A percentile compares a stretch with the other conserved stretches of the same genome.
Evolutionary conservation across 768 basidiomycete species (phyloP).

Genomic region (Termitomyces sp.): DNA sequence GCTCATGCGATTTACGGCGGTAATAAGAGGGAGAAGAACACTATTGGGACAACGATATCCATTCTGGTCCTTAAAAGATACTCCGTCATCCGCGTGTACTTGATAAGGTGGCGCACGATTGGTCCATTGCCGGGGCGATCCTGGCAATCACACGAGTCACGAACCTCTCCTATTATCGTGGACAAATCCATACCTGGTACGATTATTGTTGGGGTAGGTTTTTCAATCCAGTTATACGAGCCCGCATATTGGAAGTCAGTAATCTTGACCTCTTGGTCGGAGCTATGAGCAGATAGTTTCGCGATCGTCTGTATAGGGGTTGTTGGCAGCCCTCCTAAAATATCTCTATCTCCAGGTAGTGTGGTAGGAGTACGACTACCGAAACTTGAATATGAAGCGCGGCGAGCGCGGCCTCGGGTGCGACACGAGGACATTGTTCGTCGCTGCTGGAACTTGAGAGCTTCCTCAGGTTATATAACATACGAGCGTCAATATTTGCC

Average conservation of each 20-base stretch:
- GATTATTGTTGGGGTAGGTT: constrained; percentile 42
- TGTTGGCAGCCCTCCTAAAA: constrained; percentile 32
- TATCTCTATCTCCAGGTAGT: constrained; percentile 23
- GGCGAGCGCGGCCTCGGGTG: constrained; percentile 1
- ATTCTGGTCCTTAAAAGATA: constrained; percentile 56
- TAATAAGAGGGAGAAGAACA: constrained; percentile 52
- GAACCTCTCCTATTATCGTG: neutral
- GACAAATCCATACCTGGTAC: constrained; percentile 39
- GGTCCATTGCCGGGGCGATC: constrained; percentile 50
- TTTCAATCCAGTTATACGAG: constrained; percentile 54
- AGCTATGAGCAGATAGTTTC: constrained; percentile 13
- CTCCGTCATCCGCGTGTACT: constrained; percentile 52
- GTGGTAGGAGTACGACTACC: neutral
- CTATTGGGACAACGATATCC: constrained; percentile 36
- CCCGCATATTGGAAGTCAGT: constrained; percentile 36
- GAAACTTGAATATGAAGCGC: neutral
- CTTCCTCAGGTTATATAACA: neutral
- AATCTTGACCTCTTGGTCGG: constrained; percentile 30
- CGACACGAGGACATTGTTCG: neutral
- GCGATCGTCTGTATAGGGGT: constrained; percentile 23
- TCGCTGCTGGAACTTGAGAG: neutral
- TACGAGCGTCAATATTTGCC: neutral
- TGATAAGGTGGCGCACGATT: constrained; percentile 44
- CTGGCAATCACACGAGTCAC: constrained; percentile 21
- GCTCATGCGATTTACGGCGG: constrained; percentile 45